Evolutionary conservation across 345 rosid species (phyloP).

Genomic region (Noccaea bulbosa): DNA sequence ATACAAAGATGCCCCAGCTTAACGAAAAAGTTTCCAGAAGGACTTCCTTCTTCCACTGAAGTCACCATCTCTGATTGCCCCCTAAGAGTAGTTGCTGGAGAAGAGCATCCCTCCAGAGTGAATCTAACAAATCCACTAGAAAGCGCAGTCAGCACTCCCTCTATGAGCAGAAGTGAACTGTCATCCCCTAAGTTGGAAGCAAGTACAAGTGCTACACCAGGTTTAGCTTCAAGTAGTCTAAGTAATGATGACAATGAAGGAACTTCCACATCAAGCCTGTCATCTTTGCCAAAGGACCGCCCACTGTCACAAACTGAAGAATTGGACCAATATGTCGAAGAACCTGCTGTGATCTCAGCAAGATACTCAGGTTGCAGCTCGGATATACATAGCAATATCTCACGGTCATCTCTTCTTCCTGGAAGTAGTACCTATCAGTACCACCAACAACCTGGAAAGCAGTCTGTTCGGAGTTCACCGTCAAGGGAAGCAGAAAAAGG

Average conservation of each 20-base stretch:
- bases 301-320: constrained; percentile 10
- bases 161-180: neutral
- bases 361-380: constrained; percentile 34
- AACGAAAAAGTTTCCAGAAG: constrained; percentile 32
- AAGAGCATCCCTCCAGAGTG: neutral
- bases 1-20: constrained; percentile 42
- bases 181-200: neutral
- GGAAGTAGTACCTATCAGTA: constrained; percentile 18
- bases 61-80: constrained; percentile 43
- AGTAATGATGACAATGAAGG: constrained; percentile 27
- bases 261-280: constrained; percentile 33
- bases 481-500: constrained; percentile 18
- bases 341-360: constrained; percentile 38
- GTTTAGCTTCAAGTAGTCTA: constrained; percentile 30
- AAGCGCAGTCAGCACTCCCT: constrained; percentile 14
- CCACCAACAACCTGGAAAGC: neutral
- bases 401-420: constrained; percentile 8
- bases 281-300: constrained; percentile 31
- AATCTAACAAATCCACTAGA: neutral
- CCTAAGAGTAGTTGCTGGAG: constrained; percentile 3
- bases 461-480: neutral
- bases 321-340: constrained; percentile 13
- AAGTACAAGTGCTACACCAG: constrained; percentile 20
- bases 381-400: constrained; percentile 1
- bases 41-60: constrained; percentile 40